Evolutionary conservation across 2,329 filamentous ascomycete species (phyloP), one percentile per base, ranked within the genome.

Genomic region (Capronia americana): DNA sequence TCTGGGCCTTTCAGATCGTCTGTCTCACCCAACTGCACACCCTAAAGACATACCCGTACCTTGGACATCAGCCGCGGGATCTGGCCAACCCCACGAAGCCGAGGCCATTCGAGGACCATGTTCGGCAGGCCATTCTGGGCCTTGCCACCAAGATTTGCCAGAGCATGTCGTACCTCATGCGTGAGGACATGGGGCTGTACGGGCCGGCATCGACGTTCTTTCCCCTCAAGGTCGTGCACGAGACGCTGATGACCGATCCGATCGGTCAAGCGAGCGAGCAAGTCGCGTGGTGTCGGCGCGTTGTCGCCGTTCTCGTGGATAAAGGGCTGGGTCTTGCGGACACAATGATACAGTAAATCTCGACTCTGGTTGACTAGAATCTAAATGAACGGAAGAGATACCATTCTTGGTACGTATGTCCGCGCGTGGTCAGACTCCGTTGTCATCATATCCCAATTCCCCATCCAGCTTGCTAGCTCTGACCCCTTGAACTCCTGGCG

Each of bases 151-250:
- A 26, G 23, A 55, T 55, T 8, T 55, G 51, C 24, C 51, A 55
- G 24, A 55, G 53, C 53, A 34, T 56, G 53, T 10, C 24, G 11
- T 30, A 28, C 53, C 53, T 56, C 53, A 10, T 32, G 24, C 23
- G n/a, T n/a, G 53, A 26, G 17, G n/a, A 56, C 24, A 56, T 56
- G 53, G 17, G 24, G 28, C 11, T 56, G 53, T 56, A 30, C 23
- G 24, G 53, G n/a, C 53, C 53, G 1, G 53, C 24, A 1, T 30
- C 53, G 30, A 56, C 53, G 10, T 34, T n/a, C 6, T 56, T 34
- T 2, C 53, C 53, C 10, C 53, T 56, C 53, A 51, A 51, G 20
- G 11, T 26, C 48, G 48, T 51, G 24, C 48, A 51, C 24, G 48
- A 51, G 10, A 51, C 48, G n/a, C 12, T 51, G 48, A 11, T 11